Evolutionary conservation across 306 rosid genomes (phyloP).

Genomic region (Rosa rugosa): DNA sequence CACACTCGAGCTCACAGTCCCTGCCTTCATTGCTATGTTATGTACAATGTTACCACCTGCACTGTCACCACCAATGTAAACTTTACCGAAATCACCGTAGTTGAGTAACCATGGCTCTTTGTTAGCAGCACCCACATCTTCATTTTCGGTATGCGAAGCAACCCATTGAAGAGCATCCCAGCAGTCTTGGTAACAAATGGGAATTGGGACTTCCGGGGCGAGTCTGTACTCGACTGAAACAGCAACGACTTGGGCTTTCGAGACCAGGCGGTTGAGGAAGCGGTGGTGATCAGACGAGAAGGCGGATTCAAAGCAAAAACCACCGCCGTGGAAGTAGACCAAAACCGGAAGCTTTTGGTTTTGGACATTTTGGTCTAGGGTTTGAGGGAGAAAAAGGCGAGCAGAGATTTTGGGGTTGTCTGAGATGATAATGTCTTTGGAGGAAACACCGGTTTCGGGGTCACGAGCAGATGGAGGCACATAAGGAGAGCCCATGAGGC

Average conservation of each 20-base stretch:
- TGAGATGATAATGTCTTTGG: slow-evolving; percentile 47
- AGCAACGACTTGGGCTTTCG: slow-evolving; percentile 36
- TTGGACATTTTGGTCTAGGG: not conserved
- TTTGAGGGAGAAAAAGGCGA: slow-evolving; percentile 45
- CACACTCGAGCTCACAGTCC: slow-evolving; percentile 33
- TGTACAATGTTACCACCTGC: slow-evolving; percentile 44
- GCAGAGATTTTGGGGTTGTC: slow-evolving; percentile 40
- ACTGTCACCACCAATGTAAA: slow-evolving; percentile 46
- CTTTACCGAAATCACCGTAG: slow-evolving; percentile 36
- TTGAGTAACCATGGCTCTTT: slow-evolving; percentile 41
- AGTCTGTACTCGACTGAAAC: slow-evolving; percentile 56
- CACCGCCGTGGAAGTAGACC: slow-evolving; percentile 57
- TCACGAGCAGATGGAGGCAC: slow-evolving; percentile 38
- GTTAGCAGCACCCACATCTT: not conserved
- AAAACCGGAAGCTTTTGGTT: slow-evolving; percentile 38
- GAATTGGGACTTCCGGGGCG: slow-evolving; percentile 49
- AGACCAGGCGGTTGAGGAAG: slow-evolving; percentile 43
- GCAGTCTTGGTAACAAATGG: slow-evolving; percentile 44
- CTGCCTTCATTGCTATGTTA: slow-evolving; percentile 36
- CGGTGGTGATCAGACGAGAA: slow-evolving; percentile 41
- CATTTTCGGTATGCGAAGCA: slow-evolving; percentile 11
- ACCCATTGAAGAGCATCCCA: slow-evolving; percentile 54
- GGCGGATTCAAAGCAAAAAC: slow-evolving; percentile 41
- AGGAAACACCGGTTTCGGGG: slow-evolving; percentile 41
- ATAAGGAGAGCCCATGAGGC: slow-evolving; percentile 29